phyloP scores from a whole-genome alignment of 2,329 filamentous ascomycete genomes.

The Zopfia rhizophila region DNA sequence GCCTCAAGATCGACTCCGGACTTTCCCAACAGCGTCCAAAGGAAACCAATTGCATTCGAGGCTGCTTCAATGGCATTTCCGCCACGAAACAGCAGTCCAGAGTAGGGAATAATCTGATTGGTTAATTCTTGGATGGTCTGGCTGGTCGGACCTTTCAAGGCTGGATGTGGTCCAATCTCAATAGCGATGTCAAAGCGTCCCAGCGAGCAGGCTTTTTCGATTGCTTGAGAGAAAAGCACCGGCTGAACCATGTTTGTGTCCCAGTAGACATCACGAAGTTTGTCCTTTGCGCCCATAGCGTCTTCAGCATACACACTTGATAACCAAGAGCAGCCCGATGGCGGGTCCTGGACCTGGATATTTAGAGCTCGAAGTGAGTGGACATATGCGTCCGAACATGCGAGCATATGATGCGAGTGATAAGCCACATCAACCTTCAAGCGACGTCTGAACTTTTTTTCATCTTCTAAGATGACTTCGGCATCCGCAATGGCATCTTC shows the following conservation, averaged over 20 bases:
- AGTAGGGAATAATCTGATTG: conserved; percentile 24
- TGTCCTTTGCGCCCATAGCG: background rate
- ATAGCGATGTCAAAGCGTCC: conserved; percentile 51
- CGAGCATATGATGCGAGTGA: conserved; percentile 28
- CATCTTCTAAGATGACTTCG: conserved; percentile 10
- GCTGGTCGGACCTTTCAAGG: conserved; percentile 54
- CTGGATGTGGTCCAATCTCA: conserved; percentile 59
- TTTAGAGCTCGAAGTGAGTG: conserved; percentile 11
- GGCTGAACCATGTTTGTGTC: conserved; percentile 56
- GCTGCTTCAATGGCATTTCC: conserved; percentile 33
- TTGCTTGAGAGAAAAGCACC: conserved; percentile 57
- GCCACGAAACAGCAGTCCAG: conserved; percentile 30
- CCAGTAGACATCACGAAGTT: conserved; percentile 56
- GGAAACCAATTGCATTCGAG: conserved; percentile 18
- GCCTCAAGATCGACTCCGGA: no score
- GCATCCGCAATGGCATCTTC: conserved; percentile 18
- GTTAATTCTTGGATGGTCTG: conserved; percentile 44
- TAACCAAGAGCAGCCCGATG: background rate
- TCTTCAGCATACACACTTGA: background rate
- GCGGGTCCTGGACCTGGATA: background rate
- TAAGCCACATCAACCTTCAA: conserved; percentile 29
- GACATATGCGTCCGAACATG: conserved; percentile 21
- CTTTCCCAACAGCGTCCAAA: no score
- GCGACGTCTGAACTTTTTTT: conserved; percentile 17
- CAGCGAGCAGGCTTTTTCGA: conserved; percentile 35